Evolutionary conservation across 805 yeast species (phyloP).

Genomic region (Starmerella sirachaensis): DNA sequence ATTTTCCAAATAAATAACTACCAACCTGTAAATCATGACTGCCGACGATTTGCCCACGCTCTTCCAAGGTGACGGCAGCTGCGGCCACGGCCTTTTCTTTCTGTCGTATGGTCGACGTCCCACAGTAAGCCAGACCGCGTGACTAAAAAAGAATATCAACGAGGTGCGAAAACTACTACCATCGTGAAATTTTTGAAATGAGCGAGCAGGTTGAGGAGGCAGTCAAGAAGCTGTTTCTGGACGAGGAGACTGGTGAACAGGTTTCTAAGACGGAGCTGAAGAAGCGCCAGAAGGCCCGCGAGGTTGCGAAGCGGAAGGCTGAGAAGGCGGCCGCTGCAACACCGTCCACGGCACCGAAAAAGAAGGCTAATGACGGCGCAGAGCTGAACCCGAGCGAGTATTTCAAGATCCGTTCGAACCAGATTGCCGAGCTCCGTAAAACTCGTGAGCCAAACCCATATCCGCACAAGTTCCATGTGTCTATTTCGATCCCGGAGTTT

Average conservation of each 20-base stretch:
- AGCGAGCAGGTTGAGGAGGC: constrained; percentile 52
- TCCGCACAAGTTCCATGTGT: constrained; percentile 85
- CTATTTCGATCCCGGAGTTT: constrained; percentile 58
- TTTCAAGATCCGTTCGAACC: constrained; percentile 83
- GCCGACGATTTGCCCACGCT: too few relatives aligned
- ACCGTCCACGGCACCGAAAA: constrained; percentile 46
- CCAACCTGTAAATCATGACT: too few relatives aligned
- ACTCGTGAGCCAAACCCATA: constrained; percentile 71
- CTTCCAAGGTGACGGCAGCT: too few relatives aligned
- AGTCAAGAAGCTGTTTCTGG: constrained; percentile 48
- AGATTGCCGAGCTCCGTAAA: constrained; percentile 66
- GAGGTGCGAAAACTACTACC: too few relatives aligned
- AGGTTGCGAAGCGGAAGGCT: constrained; percentile 78
- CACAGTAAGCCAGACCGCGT: too few relatives aligned
- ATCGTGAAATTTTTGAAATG: too few relatives aligned
- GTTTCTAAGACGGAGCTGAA: constrained; percentile 94
- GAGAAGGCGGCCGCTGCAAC: constrained; percentile 63
- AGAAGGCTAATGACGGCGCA: constrained; percentile 49
- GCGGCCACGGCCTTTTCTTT: too few relatives aligned
- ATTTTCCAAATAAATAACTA: too few relatives aligned
- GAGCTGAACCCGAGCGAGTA: constrained; percentile 90
- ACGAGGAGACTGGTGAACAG: constrained; percentile 91
- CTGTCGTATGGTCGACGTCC: too few relatives aligned
- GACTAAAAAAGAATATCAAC: neutral
- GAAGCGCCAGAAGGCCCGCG: constrained; percentile 86